Evolutionary conservation across 2,329 filamentous ascomycete species (phyloP), one percentile per base, ranked within the genome.

Genomic region (Epichloe coenophiala): DNA sequence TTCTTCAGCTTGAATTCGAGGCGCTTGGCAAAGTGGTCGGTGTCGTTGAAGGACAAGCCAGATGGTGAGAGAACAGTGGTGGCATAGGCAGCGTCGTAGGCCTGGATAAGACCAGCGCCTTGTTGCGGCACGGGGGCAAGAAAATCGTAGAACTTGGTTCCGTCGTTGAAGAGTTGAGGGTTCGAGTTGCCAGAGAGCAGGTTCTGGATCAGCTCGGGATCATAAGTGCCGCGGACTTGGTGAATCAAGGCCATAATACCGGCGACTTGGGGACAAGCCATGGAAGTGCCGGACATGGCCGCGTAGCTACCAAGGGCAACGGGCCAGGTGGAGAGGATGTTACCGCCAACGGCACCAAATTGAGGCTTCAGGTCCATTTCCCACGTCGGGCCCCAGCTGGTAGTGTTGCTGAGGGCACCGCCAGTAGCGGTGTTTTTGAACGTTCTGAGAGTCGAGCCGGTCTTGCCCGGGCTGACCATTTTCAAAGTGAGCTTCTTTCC

Each of bases 31-130:
- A 80, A 74, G 67, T 83, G 61, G 55, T 77, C 75, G 0, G 78
- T 80, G 61, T 84, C 80, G 60, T 84, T 83, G 65, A 83, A 82
- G 3, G 76, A 72, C 13, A 84, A 63, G 60, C 73, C 77, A n/a
- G 75, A 75, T 9, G 70, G 72, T 57, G 72, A 74, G 19, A 83
- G 65, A 12, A 77, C 58, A 2, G 74, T 73, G 2, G 70, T 76
- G 15, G 74, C 67, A 56, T 75, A 71, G 5, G 79, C 76, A 3
- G 78, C 77, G 51, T 81, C 75, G 54, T 75, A 75, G 4, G 77
- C 80, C 56, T 81, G 76, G 46, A 84, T 65, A 12, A 83, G 65
- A 38, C 81, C 81, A 31, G 65, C 74, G 11, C 81, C 81, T 57
- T 82, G 77, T 59, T 84, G 80, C 3, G 74, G 63, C 12, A 80